Base-by-base conservation (phyloP, 306 rosid species). In the Fragaria ananassa region DNA sequence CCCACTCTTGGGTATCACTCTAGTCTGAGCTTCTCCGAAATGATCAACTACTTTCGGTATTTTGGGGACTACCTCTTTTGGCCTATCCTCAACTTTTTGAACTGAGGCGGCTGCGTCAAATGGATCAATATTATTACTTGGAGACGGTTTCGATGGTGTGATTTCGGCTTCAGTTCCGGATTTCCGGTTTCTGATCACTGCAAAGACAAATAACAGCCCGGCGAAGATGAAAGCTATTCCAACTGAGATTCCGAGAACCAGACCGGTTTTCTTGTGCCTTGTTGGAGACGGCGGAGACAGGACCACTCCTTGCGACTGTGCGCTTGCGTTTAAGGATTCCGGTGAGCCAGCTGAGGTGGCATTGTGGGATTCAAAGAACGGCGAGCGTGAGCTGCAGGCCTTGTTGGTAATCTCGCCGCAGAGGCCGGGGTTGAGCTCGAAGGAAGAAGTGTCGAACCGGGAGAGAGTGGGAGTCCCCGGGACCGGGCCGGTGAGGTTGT, bases 361-460 rank as follows among this genome's bases (percentile, higher is more conserved):
- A 44, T 80, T 81, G 47, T 89, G 63, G 1, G 90, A 70, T 46
- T 87, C 92, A 64, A 92, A 90, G 83, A 92, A 89, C 5, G 83
- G 87, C 10, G 93, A 75, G 9, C 39, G 89, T 8, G 78, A 67
- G 19, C 68, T 68, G 50, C 98, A 94, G 0, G 87, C 85, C 51
- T 34, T 82, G 51, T 88, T 85, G 5, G 91, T 42, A 62, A 90
- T 76, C 82, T 94, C 93, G 6, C 98, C 98, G 69, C 97, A 94
- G 57, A 92, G 91, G 31, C 78, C 85, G 1, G 86, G 85, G 72
- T 94, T 94, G 10, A 72, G 82, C 5, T 60, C 71, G 75, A 94
- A 94, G 65, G 94, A 82, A 51, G 84, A 37, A 41, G 88, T 39
- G 13, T 72, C 58, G 45, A 94, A 88, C 0, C 85, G 86, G 21